Evolutionary conservation across 2,329 filamentous ascomycete genomes (phyloP).

Genomic region (Calonectria ilicicola): DNA sequence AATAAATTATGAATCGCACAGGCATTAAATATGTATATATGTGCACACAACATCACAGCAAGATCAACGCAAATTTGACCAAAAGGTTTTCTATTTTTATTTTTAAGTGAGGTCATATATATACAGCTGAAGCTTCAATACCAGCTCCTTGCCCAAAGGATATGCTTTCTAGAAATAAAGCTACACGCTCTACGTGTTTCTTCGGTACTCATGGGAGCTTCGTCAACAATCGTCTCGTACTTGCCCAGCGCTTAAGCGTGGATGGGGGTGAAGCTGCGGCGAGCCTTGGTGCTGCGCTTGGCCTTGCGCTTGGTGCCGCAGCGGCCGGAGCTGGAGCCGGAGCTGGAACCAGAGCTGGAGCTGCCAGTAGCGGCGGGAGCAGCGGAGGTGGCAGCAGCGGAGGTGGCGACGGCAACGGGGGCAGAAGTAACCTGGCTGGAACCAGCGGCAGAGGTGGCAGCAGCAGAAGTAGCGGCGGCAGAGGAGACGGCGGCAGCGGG

Average conservation of each 20-base stretch:
- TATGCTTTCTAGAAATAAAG: constrained; percentile 28
- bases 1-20: too few species aligned
- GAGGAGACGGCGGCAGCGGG: constrained; percentile 17
- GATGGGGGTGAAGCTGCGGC: constrained; percentile 35
- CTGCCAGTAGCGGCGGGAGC: constrained; percentile 19
- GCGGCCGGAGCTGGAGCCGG: constrained; percentile 14
- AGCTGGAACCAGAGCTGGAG: constrained; percentile 14
- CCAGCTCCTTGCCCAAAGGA: constrained; percentile 29
- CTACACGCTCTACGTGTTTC: constrained; percentile 34
- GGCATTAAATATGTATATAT: too few species aligned
- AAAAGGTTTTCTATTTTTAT: constrained; percentile 21
- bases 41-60: too few species aligned
- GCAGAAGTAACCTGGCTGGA: background rate
- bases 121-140: constrained; percentile 44
- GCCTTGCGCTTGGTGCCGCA: constrained; percentile 39
- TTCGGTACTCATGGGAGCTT: constrained; percentile 10
- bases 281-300: constrained; percentile 35
- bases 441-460: constrained; percentile 8
- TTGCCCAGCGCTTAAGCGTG: background rate
- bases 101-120: constrained; percentile 39
- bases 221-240: background rate
- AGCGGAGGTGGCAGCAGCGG: constrained; percentile 17
- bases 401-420: constrained; percentile 4
- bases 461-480: constrained; percentile 19
- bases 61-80: background rate